These are phyloP conservation scores for Paracorniculantispora psalliotae DNA, from an alignment of 2,329 filamentous ascomycete species.

Conservation along the genomic window DNA sequence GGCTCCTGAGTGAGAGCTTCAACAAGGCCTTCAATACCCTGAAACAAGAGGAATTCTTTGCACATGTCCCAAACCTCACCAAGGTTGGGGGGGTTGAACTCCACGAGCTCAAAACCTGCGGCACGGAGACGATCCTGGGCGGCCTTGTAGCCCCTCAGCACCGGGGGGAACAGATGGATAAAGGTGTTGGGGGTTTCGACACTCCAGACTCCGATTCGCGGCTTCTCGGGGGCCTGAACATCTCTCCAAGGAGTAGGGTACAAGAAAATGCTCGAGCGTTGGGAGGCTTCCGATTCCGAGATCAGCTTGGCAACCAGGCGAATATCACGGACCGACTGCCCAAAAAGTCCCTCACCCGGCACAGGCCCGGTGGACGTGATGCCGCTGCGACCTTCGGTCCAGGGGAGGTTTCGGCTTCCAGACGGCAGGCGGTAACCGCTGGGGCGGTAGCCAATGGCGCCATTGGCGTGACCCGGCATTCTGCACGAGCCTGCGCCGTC, in stretches of 20 bases:
- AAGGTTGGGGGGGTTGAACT: not conserved
- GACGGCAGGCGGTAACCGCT: not conserved
- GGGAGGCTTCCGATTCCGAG: not conserved
- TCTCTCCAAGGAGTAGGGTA: not conserved
- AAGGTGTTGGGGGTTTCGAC: slow-evolving; percentile 19
- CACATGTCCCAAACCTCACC: not conserved
- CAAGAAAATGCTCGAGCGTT: not conserved
- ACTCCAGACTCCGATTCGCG: slow-evolving; percentile 12
- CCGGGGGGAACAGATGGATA: slow-evolving; percentile 14
- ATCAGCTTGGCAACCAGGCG: not conserved
- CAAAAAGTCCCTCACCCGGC: not conserved
- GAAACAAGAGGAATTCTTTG: not conserved
- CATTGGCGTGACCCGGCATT: slow-evolving; percentile 3
- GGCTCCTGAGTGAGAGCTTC: not conserved
- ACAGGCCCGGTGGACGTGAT: not conserved
- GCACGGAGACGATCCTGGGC: not conserved
- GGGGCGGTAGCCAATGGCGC: not conserved
- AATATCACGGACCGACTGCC: not conserved
- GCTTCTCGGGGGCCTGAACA: not conserved
- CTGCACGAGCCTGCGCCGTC: slow-evolving; percentile 3
- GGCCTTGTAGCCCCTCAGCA: not conserved
- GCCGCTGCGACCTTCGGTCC: not conserved
- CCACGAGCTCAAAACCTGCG: not conserved
- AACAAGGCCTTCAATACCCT: not conserved
- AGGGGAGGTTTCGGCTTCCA: not conserved